Conservation (phyloP, 139 green algal genomes). For the Mesotaenium endlicherianum region DNA sequence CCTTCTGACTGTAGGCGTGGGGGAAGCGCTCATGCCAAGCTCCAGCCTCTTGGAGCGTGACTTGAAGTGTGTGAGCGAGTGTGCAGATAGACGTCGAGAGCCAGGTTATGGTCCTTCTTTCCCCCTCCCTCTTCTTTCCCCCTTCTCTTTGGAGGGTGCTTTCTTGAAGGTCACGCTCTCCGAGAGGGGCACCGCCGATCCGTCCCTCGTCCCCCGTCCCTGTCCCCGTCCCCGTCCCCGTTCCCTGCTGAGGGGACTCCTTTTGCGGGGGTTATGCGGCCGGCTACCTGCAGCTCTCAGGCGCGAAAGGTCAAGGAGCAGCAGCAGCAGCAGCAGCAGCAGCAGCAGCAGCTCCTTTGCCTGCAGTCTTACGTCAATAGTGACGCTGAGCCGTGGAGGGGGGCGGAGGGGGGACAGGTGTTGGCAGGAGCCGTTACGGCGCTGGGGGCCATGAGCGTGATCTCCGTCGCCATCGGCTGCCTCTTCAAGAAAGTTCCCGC, state of each 20-base stretch:
- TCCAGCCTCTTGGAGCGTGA: too few relatives aligned
- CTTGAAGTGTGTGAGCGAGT: too few relatives aligned
- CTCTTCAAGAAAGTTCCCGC: conserved; percentile 77
- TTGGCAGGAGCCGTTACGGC: conserved; percentile 50
- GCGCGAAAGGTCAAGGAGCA: background rate
- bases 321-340: background rate
- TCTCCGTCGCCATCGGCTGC: conserved; percentile 87
- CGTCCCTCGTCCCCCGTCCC: background rate
- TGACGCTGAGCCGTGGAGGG: too few relatives aligned
- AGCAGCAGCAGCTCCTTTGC: background rate
- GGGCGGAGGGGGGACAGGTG: too few relatives aligned
- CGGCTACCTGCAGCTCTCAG: too few relatives aligned
- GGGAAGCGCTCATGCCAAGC: too few relatives aligned
- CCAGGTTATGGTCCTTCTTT: too few relatives aligned
- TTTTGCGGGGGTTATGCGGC: too few relatives aligned
- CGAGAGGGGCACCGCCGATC: too few relatives aligned
- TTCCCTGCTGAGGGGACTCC: background rate
- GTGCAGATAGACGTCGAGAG: too few relatives aligned
- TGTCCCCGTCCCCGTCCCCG: background rate
- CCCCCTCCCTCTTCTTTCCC: background rate
- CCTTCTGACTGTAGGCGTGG: too few relatives aligned
- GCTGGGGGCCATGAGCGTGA: conserved; percentile 81
- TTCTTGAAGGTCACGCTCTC: background rate
- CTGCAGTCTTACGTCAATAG: background rate
- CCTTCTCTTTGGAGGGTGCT: background rate